These are phyloP conservation scores for Chaetomiaceae sp. DNA, from an alignment of 2,329 filamentous ascomycete genomes.

Conservation along the genomic window DNA sequence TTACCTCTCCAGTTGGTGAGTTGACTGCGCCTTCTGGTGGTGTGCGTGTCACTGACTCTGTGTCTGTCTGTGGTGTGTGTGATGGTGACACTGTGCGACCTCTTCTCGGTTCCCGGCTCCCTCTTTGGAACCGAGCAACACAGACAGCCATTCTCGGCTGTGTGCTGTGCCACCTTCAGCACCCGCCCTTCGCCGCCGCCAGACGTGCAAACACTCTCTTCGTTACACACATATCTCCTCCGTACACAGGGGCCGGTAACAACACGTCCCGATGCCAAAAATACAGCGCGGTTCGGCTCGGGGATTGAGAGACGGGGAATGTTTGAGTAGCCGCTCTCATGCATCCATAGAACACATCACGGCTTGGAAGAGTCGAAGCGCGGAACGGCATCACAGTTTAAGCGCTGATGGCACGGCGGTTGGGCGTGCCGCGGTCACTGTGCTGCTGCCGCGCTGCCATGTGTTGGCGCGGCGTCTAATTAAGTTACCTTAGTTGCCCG, in stretches of 20 bases:
- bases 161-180: slow-evolving; percentile 20
- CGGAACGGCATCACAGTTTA: slow-evolving; percentile 1
- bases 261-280: slow-evolving; percentile 3
- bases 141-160: neutral
- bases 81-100: neutral
- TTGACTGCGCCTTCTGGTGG: slow-evolving; percentile 2
- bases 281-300: slow-evolving; percentile 10
- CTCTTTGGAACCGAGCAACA: neutral
- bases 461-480: neutral
- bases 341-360: neutral
- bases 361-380: neutral
- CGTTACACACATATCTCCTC: too few relatives aligned
- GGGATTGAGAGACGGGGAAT: neutral
- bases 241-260: neutral
- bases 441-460: neutral
- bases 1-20: too few relatives aligned
- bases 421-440: too few relatives aligned
- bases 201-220: slow-evolving; percentile 9
- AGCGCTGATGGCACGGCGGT: slow-evolving; percentile 13
- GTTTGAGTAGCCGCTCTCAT: slow-evolving; percentile 10
- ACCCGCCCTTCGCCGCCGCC: slow-evolving; percentile 10
- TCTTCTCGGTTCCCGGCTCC: slow-evolving; percentile 10
- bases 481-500: too few relatives aligned
- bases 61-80: too few relatives aligned
- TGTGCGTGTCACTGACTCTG: neutral